Evolutionary conservation across 768 basidiomycete genomes (phyloP).

Genomic region (Leccinum fibrillosum): DNA sequence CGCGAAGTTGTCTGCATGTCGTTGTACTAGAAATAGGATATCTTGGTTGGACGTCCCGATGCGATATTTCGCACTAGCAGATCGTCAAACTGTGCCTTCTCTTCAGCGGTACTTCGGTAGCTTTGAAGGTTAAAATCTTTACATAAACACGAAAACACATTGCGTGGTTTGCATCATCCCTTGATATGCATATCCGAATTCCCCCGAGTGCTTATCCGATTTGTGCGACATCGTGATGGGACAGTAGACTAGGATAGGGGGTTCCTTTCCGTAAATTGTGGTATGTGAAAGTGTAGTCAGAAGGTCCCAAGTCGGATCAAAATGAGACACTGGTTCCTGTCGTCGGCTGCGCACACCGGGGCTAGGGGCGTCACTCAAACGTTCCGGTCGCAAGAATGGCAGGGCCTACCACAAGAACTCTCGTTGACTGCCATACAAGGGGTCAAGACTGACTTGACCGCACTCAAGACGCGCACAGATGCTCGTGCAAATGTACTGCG

Average conservation of each 20-base stretch:
- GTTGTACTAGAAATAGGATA: background rate
- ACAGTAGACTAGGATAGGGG: background rate
- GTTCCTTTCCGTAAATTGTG: constrained; percentile 6
- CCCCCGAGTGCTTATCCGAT: background rate
- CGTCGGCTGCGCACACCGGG: background rate
- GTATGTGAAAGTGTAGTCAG: background rate
- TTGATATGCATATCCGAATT: background rate
- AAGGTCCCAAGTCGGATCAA: constrained; percentile 11
- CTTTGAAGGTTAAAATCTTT: background rate
- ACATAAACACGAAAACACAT: background rate
- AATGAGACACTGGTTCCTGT: background rate
- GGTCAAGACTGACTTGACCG: background rate
- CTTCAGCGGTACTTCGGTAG: background rate
- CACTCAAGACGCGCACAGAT: background rate
- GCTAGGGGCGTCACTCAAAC: background rate
- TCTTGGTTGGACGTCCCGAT: background rate
- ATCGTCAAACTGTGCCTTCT: background rate
- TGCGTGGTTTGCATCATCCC: background rate
- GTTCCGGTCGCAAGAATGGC: background rate
- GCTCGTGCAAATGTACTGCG: background rate
- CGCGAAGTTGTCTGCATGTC: background rate
- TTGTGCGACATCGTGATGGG: background rate
- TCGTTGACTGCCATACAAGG: background rate
- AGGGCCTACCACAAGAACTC: background rate
- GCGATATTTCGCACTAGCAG: background rate